Percentiles rank a stretch among this genome's conserved stretches.
These are phyloP conservation scores for Microthlaspi erraticum DNA, from an alignment of 345 rosid genomes.

Conservation along the genomic window DNA sequence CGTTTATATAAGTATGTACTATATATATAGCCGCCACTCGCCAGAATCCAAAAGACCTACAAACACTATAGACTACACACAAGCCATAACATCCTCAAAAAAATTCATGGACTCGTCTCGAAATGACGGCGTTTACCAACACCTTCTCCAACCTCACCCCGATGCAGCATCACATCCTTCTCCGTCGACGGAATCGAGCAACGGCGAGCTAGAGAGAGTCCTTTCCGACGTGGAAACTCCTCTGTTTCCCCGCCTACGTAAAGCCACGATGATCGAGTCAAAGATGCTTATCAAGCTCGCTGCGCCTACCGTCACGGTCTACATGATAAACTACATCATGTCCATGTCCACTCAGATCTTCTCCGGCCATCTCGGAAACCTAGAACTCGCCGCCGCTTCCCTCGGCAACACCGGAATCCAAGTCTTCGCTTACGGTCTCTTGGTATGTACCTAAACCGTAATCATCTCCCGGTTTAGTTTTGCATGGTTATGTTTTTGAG, in stretches of 20 bases:
- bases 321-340: constrained; percentile 58
- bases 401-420: constrained; percentile 66
- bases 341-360: constrained; percentile 62
- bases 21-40: no score
- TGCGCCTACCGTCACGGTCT: constrained; percentile 55
- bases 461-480: no score
- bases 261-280: constrained; percentile 34
- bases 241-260: not conserved
- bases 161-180: not conserved
- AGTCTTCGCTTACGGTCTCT: constrained; percentile 47
- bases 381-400: constrained; percentile 63
- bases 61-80: no score
- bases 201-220: constrained; percentile 31
- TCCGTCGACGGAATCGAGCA: constrained; percentile 10
- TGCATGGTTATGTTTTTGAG: not conserved
- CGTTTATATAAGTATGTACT: no score
- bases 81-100: no score
- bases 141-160: constrained; percentile 18
- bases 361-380: constrained; percentile 63
- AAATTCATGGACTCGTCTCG: constrained; percentile 23
- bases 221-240: constrained; percentile 31
- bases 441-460: constrained; percentile 13
- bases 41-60: no score
- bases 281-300: constrained; percentile 55
- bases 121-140: constrained; percentile 18